A percentile compares a stretch with the other conserved stretches of the same genome.
phyloP scores from a whole-genome alignment of 2,329 filamentous ascomycete species.

The Madurella mycetomatis region DNA sequence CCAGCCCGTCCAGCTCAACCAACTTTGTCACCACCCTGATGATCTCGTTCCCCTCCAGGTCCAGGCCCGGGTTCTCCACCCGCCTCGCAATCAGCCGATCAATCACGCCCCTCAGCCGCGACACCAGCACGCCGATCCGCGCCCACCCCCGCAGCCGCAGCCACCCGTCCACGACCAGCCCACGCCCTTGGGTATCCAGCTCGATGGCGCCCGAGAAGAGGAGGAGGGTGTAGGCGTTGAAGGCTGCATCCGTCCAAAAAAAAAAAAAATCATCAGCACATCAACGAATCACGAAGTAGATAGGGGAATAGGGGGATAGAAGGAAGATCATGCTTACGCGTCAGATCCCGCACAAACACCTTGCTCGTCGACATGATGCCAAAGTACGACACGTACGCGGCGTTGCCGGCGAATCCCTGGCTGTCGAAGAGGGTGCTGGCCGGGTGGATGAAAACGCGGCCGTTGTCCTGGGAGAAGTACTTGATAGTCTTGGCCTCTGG shows the following conservation, averaged over 20 bases:
- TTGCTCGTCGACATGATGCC: conserved; percentile 88
- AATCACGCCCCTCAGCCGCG: conserved; percentile 76
- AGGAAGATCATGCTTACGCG: conserved; percentile 57
- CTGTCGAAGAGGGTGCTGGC: conserved; percentile 80
- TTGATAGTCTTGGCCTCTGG: conserved; percentile 89
- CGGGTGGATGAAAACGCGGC: conserved; percentile 89
- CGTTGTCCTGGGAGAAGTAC: conserved; percentile 83
- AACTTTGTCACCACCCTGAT: conserved; percentile 73
- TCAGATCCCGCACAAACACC: conserved; percentile 85
- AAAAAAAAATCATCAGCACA: background rate
- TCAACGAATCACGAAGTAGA: too few relatives aligned
- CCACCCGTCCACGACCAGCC: conserved; percentile 90
- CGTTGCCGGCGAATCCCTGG: conserved; percentile 70
- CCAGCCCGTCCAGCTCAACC: conserved; percentile 85
- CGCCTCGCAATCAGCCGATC: conserved; percentile 78
- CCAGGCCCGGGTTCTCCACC: conserved; percentile 67
- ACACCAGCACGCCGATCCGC: conserved; percentile 84
- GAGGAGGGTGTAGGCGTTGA: conserved; percentile 83
- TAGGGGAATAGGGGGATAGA: too few relatives aligned
- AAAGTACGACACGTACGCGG: conserved; percentile 83
- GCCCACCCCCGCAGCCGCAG: conserved; percentile 84
- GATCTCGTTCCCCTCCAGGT: conserved; percentile 60
- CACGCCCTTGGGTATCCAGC: conserved; percentile 81
- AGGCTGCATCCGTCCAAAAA: too few relatives aligned
- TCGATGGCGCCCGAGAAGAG: conserved; percentile 82